Evolutionary conservation across 2,329 filamentous ascomycete species (phyloP), one percentile per base, ranked within the genome.

Genomic region (Sarocladium oryzae): DNA sequence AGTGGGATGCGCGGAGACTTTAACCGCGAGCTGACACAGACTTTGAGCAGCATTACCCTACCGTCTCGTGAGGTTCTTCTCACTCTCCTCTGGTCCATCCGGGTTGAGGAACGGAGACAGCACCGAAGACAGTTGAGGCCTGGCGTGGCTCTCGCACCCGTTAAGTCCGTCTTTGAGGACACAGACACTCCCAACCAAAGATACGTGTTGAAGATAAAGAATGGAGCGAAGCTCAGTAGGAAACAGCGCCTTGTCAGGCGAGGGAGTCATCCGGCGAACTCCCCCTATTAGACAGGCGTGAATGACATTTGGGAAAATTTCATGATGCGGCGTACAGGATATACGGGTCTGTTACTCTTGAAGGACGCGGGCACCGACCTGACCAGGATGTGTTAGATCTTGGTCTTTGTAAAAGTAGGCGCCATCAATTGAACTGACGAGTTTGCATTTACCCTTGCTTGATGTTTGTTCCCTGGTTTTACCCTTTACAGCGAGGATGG

Each of bases 1-100:
- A 50, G 61, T 60, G 66, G 55, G 56, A 63, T 65, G 69, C 46
- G 46, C 46, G 46, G 68, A 66, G 71, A 61, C 45, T 61, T 63
- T 56, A 59, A 60, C 56, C 54, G 59, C 56, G 60, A 63, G 55
- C 65, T 69, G 56, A 65, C 63, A 56, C 60, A 56, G 55, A 71
- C 65, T 68, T 60, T 68, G 48, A 63, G 62, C 51, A 62, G 62
- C 56, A 66, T 66, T 52, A 53, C 59, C 50, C 64, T 74, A 56
- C 75, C 75, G 57, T 74, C 75, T 24, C 69, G 63, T 58, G 75
- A 78, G 60, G 66, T 69, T 37, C 63, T 79, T 55, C 59, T 78
- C 57, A 70, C 76, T 7, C 61, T 79, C 28, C 55, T 74, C 53
- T 78, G 73, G 73, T 65, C 67, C 52, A 58, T 78, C 6, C 66